These are phyloP conservation scores for Conticribra weissflogii DNA, from an alignment of 108 stramenopile species.

Conservation along the genomic window DNA sequence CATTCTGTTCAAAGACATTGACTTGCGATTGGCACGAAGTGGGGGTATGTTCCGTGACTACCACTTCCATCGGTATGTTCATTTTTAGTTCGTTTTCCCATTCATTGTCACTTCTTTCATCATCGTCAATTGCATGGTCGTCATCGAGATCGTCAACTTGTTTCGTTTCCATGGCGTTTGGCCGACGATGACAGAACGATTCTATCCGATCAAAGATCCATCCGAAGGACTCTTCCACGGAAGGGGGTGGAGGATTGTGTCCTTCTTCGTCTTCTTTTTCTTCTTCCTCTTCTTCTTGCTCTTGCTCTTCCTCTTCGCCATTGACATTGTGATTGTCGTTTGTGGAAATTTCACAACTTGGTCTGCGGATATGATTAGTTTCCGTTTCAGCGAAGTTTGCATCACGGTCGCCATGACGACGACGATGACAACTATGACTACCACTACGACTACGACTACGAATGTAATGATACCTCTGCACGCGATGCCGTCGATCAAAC, in stretches of 20 bases:
- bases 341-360: no score
- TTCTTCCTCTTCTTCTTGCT: no score
- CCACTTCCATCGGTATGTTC: constrained; percentile 36
- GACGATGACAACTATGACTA: background rate
- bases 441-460: constrained; percentile 5
- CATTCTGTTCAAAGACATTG: constrained; percentile 30
- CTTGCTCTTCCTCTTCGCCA: no score
- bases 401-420: no score
- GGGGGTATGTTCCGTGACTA: constrained; percentile 42
- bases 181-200: background rate
- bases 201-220: constrained; percentile 41
- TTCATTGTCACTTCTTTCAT: background rate
- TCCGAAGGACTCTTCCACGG: constrained; percentile 36
- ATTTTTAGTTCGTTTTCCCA: background rate
- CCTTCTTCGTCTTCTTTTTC: no score
- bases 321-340: no score
- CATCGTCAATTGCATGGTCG: background rate
- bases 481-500: constrained; percentile 66
- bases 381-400: no score
- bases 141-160: background rate
- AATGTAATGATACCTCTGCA: constrained; percentile 50
- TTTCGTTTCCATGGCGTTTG: background rate
- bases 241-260: no score
- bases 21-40: constrained; percentile 37
- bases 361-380: no score